A percentile compares a stretch with the other conserved stretches of the same genome.
These are phyloP conservation scores for Fusarium armeniacum DNA, from an alignment of 2,329 filamentous ascomycete species.

Conservation along the genomic window DNA sequence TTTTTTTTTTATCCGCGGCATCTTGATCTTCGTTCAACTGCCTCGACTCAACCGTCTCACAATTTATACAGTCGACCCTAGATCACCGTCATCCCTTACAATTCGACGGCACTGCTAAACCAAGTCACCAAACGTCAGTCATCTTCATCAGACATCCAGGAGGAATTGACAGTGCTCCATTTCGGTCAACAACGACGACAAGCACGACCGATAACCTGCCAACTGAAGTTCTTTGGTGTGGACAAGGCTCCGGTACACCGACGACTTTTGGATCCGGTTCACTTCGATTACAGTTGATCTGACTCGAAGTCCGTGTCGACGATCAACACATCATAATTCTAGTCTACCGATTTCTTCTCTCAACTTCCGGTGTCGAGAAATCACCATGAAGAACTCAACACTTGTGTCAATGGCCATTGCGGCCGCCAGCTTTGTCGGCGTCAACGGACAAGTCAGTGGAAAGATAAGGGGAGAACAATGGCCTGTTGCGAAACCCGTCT, in stretches of 20 bases:
- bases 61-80: slow-evolving; percentile 10
- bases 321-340: background rate
- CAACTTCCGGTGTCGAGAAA: background rate
- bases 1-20: slow-evolving; percentile 36
- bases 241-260: slow-evolving; percentile 7
- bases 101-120: slow-evolving; percentile 32
- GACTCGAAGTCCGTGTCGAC: slow-evolving; percentile 37
- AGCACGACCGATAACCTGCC: slow-evolving; percentile 25
- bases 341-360: slow-evolving; percentile 38
- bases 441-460: slow-evolving; percentile 7
- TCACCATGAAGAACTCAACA: slow-evolving; percentile 53
- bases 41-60: slow-evolving; percentile 27
- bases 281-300: slow-evolving; percentile 48
- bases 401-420: slow-evolving; percentile 50
- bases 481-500: slow-evolving; percentile 56
- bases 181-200: slow-evolving; percentile 11
- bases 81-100: slow-evolving; percentile 4
- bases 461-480: slow-evolving; percentile 48
- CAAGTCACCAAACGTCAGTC: slow-evolving; percentile 23
- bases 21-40: slow-evolving; percentile 40
- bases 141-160: slow-evolving; percentile 3
- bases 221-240: slow-evolving; percentile 12
- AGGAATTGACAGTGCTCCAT: slow-evolving; percentile 11
- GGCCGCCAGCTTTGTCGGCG: slow-evolving; percentile 49
- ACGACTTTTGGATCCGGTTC: slow-evolving; percentile 21